Evolutionary conservation across 345 rosid genomes (phyloP), one percentile per base, ranked within the genome.

Genomic region (Capsella bursapastoris): DNA sequence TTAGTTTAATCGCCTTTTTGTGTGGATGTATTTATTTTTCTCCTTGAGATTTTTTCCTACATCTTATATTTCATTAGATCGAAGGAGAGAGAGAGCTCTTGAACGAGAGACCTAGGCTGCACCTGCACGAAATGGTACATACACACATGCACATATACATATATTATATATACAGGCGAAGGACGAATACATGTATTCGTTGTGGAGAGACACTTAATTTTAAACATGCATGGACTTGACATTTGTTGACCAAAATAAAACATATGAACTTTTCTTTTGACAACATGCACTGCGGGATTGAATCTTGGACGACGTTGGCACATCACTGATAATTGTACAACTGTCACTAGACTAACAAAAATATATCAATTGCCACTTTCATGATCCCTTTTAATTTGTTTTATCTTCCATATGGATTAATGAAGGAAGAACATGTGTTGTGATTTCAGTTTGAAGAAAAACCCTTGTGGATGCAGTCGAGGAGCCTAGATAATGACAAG

Each of bases 391-490:
- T 45, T n/a, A 18, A 14, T n/a, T n/a, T 45, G 1, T 47, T 27
- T 28, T 1, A 13, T 28, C 37, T 55, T 0, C 18, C 16, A 28
- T 18, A 18, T 28, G 37, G 15, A 55, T 55, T 28, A 9, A 50
- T 22, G 1, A 1, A 50, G 65, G 16, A 70, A 12, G 37, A 7
- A 34, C 34, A 7, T 32, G 10, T 18, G 4, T 28, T 14, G 34
- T 45, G 6, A 34, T 45, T 57, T 57, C 74, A 70, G 65, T 32
- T 70, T 45, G 74, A 57, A 70, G 66, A 57, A 12, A 50, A 35
- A 14, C 18, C 66, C 35, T 70, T 70, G 66, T 58, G 66, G 57
- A 70, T 47, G 66, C 66, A 70, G 45, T 71, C 41, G 5, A 71
- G 50, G 29, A 59, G 58, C 37, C 8, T 60, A 37, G 40, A 49